Conservation (phyloP, 768 basidiomycete species). For the Trametes elegans region DNA sequence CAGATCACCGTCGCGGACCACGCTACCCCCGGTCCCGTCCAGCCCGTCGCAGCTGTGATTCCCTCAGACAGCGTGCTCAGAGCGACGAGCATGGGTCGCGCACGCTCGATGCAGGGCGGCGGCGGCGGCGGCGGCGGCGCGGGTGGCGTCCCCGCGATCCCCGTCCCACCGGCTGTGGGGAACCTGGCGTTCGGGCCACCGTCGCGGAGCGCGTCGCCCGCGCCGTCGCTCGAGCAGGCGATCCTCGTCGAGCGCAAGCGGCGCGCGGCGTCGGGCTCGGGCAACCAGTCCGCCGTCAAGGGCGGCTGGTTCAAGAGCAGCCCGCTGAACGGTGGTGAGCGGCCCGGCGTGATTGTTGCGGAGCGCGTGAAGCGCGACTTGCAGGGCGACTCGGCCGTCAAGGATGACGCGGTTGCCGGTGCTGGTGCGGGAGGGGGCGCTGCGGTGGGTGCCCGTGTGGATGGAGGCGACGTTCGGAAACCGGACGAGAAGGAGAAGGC, state of each 20-base stretch:
- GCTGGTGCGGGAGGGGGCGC: background rate
- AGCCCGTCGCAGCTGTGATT: background rate
- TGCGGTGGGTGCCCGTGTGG: background rate
- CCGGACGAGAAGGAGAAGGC: conserved; percentile 34
- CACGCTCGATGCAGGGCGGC: conserved; percentile 6
- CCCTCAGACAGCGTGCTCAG: background rate
- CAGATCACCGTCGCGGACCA: background rate
- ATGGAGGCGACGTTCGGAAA: conserved; percentile 29
- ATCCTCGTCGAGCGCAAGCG: conserved; percentile 66
- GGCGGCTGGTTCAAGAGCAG: conserved; percentile 74
- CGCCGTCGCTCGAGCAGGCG: conserved; percentile 66
- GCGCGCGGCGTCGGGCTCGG: conserved; percentile 33
- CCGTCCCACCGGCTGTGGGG: conserved; percentile 9
- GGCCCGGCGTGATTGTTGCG: conserved; percentile 45
- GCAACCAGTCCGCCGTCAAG: conserved; percentile 33
- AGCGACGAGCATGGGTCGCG: conserved; percentile 4
- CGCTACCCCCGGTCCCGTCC: background rate
- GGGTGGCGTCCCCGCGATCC: conserved; percentile 7
- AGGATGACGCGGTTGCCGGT: background rate
- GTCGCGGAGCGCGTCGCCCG: conserved; percentile 45
- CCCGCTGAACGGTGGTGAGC: conserved; percentile 49
- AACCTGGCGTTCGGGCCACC: conserved; percentile 17
- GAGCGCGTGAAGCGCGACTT: conserved; percentile 40
- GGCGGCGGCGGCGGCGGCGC: background rate
- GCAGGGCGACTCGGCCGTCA: background rate